Base-by-base conservation (phyloP, 805 yeast genomes). In the Pichia manshurica region DNA sequence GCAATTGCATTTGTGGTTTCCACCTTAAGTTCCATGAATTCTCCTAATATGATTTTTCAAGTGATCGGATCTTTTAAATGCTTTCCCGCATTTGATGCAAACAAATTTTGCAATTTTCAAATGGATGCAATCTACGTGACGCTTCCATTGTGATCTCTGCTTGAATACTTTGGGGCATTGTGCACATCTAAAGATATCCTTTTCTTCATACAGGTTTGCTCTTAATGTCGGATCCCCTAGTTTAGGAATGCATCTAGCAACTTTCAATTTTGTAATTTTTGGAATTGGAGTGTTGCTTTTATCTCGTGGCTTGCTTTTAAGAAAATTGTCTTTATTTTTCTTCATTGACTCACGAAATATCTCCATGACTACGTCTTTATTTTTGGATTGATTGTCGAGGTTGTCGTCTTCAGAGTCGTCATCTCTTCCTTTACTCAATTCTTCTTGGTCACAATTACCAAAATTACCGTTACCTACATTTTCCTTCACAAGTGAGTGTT, bases 91-190 rank as follows among this genome's bases (percentile, higher is more conserved):
- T 41, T 68, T 64, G 16, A 67, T 57, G 57, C 88, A 83, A 42
- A 72, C 75, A 62, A 74, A 82, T 70, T 55, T 77, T 75, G 52
- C 74, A 64, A 23, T 82, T 21, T 61, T 61, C 32, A 63, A 73
- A 59, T 82, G 89, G 53, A 82, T 79, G 20, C 84, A 79, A 49
- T 86, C 66, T 60, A 78, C 73, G 58, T 83, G 89, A 47, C 89
- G 66, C 59, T 79, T 80, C 57, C 81, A 66, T 59, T 82, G 87
- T 50, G 83, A 87, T 55, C 78, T 78, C 52, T 87, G 71, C 53
- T 75, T 77, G 63, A 83, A 82, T 3, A 59, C 56, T 54, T 71
- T 72, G 1, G 56, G 51, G 51, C 78, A 74, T 10, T 60, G 56
- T 7, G 54, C 53, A 49, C 60, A 52, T 16, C 47, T 46, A 43